Evolutionary conservation across 805 yeast species (phyloP), one percentile per base, ranked within the genome.

Genomic region (Saitoella complicata): DNA sequence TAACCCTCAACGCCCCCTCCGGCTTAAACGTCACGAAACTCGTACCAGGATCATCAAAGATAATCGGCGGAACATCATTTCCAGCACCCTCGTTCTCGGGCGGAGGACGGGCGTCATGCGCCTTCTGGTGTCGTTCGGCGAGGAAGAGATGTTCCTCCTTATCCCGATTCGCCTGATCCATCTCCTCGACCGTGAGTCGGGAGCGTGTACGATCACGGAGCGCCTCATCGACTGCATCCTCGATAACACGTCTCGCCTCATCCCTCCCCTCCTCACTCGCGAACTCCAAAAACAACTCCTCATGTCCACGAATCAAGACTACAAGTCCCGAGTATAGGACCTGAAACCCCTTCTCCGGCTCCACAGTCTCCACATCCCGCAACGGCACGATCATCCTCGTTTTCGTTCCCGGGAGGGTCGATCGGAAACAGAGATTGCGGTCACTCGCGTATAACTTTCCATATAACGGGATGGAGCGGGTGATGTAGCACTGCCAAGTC

Each of bases 351-450:
- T 71, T 74, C 52, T 79, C 86, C 48, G 70, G 73, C 43, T 71
- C 69, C 44, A 81, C 78, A 40, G 70, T 75, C 51, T 81, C 93
- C 31, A 88, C 64, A 53, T 84, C 93, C 4, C 56, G 55, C 37
- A 81, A 62, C 0, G 97, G 97, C 6, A 88, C 60, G 5, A 86
- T 73, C 94, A 88, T 83, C 49, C 37, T 73, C 1, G 94, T 80
- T 35, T 73, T 71, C 0, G 80, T 69, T 0, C 93, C 91, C 0
- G 93, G 93, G 3, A 84, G 55, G 35, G 84, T 64, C 35, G 94
- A 78, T 48, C 91, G 67, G 61, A 81, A 88, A 50, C 94, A 87
- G n/a, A 88, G 57, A 45, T 71, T 73, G 32, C 68, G 68, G 12
- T 70, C 65, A 0, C 94, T 83, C 8, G 88, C 53, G 58, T 85